Evolutionary conservation across 1,139 yeast species (phyloP), one percentile per base, ranked within the genome.

Genomic region (Candida smagusa): DNA sequence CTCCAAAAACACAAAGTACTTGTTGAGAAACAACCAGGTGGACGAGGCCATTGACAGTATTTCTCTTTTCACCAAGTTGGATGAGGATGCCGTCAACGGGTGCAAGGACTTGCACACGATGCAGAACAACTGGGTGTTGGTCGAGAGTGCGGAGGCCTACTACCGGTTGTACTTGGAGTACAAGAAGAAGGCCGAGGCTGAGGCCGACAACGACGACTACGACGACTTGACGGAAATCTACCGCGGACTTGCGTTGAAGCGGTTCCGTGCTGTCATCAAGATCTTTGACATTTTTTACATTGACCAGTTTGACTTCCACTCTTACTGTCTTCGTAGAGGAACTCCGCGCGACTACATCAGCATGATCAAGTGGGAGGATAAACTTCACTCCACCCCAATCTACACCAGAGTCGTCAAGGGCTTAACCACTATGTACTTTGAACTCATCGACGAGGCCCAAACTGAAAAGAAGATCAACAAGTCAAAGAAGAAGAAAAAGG

Each of bases 291-390:
- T 79, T 40, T 88, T 82, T 61, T 77, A 69, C 56, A 79, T 78
- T 44, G 98, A 94, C 55, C 97, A 92, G 63, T 77, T 84, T 50
- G 99, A 92, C 58, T 92, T 92, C 81, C 98, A 92, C 59, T 82
- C 85, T 32, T 92, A 88, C 60, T 84, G 96, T 58, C 78, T 87
- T 72, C 79, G 97, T 63, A 81, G 84, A 51, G 97, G 97, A 11
- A 87, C 97, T 4, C 83, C 94, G 22, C 74, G 95, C 45, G 83
- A 92, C 19, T 92, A 92, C 54, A 50, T 86, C 28, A 81, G 79
- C 22, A 78, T 86, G 71, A 51, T 90, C 38, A 62, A 68, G 34
- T 92, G 97, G 97, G 95, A 83, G 44, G 94, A 89, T 54, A 57
- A 65, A 16, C 59, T 92, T 31, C 88, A 74, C 55, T 60, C 79